Evolutionary conservation across 805 yeast genomes (phyloP), one percentile per base, ranked within the genome.

Genomic region (Pichia kluyveri): DNA sequence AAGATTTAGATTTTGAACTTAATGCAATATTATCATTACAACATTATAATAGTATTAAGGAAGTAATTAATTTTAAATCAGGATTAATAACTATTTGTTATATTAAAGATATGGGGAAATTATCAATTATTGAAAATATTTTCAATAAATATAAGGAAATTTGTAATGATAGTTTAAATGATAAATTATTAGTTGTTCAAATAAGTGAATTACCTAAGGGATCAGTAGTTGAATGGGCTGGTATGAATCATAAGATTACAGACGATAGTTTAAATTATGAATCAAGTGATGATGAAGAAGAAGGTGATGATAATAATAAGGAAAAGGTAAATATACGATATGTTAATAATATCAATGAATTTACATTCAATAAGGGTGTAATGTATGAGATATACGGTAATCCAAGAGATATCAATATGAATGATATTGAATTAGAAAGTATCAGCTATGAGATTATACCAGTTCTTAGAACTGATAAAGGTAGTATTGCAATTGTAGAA

Each of bases 221-320:
- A 38, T 88, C 90, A 0, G 60, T 61, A 19, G 75, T 83, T 34
- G 96, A 87, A 66, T 85, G 95, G 91, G 77, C 82, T 37, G 95
- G 91, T 1, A 51, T 76, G 4, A 63, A 79, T 6, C 77, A 71
- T 51, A 72, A 73, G 48, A 66, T 67, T 28, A 53, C 56, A 4
- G 52, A 49, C 56, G 68, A 71, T 45, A 75, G 69, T 5, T 71
- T 71, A 39, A 67, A 67, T n/a, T 71, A 70, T 40, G 75, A 67
- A 37, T 73, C 69, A 2, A 73, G 66, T 8, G 66, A 63, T 12
- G 66, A 59, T 15, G 47, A 50, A 18, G 54, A 42, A 2, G 56
- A 59, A 75, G 52, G 45, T 27, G 42, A 32, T 10, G 38, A 46
- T 15, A 51, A 47, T 23, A 42, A 32, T 8, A 37, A 46, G 11